phyloP scores from a whole-genome alignment of 352 stramenopile species.

The Aphanomyces astaci region DNA sequence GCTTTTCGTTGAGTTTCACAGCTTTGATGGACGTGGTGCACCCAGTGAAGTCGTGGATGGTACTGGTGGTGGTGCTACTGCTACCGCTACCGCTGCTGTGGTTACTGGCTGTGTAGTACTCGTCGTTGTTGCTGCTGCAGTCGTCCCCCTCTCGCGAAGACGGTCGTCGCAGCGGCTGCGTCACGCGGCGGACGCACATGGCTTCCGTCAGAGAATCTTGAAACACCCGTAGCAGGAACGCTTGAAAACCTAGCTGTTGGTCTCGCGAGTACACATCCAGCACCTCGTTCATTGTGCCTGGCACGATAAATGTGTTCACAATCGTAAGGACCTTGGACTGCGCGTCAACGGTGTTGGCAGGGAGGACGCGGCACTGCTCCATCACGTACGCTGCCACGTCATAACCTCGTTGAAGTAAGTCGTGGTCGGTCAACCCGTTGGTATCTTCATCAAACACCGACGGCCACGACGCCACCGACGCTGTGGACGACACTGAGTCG shows the following conservation, averaged over 20 bases:
- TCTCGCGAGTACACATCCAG: slow-evolving; percentile 17
- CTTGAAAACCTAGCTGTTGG: slow-evolving; percentile 18
- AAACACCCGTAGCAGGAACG: slow-evolving; percentile 11
- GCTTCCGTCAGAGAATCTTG: slow-evolving; percentile 1
- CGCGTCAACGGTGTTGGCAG: neutral
- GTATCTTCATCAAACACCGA: slow-evolving; percentile 2
- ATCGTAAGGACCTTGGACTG: neutral
- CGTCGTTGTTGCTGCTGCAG: neutral
- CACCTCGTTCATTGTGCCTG: slow-evolving; percentile 9
- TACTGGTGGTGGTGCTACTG: neutral
- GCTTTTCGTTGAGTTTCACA: slow-evolving; percentile 6
- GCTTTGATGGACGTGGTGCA: slow-evolving; percentile 11
- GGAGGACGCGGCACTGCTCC: neutral
- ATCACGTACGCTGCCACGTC: neutral
- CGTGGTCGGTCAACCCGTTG: slow-evolving; percentile 4
- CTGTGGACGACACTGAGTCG: neutral
- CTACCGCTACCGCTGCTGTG: too few relatives aligned
- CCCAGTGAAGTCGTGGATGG: neutral
- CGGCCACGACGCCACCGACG: neutral
- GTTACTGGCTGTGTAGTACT: too few relatives aligned
- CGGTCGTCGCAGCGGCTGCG: neutral
- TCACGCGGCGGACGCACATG: neutral
- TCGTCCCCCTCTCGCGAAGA: neutral
- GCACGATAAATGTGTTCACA: neutral
- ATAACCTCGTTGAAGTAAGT: neutral